phyloP scores from a whole-genome alignment of 176 grass and related monocot genomes.

The Raddia distichophylla region DNA sequence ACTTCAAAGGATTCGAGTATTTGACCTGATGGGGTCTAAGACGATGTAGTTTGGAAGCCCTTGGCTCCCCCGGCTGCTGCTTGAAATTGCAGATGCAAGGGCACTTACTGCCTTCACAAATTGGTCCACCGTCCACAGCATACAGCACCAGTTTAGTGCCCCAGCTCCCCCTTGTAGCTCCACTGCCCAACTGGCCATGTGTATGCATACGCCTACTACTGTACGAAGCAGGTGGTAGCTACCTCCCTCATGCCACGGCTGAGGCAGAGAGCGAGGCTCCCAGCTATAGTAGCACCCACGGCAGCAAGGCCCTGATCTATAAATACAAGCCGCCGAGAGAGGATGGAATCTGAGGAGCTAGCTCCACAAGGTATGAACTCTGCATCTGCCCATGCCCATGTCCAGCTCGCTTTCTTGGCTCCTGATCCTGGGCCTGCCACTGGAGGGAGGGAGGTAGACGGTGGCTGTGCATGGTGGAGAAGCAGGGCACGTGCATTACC shows the following conservation, averaged over 20 bases:
- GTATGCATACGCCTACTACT: not conserved
- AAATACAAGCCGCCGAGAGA: slow-evolving; percentile 12
- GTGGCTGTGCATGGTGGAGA: slow-evolving; percentile 76
- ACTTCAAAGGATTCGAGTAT: too few relatives aligned
- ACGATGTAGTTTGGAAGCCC: not conserved
- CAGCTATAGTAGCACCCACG: slow-evolving; percentile 27
- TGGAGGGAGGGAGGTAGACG: slow-evolving; percentile 8
- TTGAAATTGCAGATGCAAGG: not conserved
- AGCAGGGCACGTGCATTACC: slow-evolving; percentile 92
- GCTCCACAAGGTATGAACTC: not conserved
- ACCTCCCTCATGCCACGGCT: not conserved
- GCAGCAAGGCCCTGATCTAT: slow-evolving; percentile 24
- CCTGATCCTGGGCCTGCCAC: slow-evolving; percentile 20
- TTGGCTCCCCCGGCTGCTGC: not conserved
- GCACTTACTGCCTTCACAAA: not conserved
- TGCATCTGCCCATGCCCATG: not conserved
- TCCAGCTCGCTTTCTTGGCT: slow-evolving; percentile 11
- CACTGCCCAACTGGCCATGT: slow-evolving; percentile 23
- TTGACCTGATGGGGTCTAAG: not conserved
- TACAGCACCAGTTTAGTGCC: not conserved
- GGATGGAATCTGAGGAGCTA: not conserved
- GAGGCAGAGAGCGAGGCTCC: too few relatives aligned
- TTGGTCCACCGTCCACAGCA: not conserved
- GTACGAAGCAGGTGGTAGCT: not conserved
- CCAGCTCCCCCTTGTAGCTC: not conserved